Conservation (phyloP, 306 rosid genomes). For the Quercus cerris region DNA sequence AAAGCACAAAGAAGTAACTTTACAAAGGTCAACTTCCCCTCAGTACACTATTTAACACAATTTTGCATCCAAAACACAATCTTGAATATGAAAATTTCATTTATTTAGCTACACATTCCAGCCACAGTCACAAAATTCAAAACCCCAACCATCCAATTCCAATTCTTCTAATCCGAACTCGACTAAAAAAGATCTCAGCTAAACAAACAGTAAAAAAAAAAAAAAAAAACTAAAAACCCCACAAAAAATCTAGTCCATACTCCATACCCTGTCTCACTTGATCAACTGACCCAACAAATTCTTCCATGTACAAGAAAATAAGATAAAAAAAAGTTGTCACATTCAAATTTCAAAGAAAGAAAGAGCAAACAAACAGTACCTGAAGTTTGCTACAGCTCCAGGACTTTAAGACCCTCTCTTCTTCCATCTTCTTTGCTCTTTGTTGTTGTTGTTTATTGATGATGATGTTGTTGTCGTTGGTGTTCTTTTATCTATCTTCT, state of each 20-base stretch:
- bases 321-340: background rate
- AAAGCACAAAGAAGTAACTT: no score
- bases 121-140: background rate
- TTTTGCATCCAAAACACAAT: no score
- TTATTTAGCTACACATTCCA: background rate
- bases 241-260: background rate
- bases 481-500: slow-evolving; percentile 14
- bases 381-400: background rate
- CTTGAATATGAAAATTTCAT: no score
- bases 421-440: no score
- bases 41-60: no score
- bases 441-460: no score
- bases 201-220: background rate
- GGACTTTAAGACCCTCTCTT: no score
- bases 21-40: no score
- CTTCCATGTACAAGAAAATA: background rate
- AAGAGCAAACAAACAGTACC: background rate
- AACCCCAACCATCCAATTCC: background rate
- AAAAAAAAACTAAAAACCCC: background rate
- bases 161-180: background rate
- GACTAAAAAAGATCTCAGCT: background rate
- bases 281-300: background rate
- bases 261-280: background rate
- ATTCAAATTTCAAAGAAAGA: background rate
- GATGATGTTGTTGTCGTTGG: no score